These are phyloP conservation scores for Graphilbum fragrans DNA, from an alignment of 2,329 filamentous ascomycete genomes.

Conservation along the genomic window DNA sequence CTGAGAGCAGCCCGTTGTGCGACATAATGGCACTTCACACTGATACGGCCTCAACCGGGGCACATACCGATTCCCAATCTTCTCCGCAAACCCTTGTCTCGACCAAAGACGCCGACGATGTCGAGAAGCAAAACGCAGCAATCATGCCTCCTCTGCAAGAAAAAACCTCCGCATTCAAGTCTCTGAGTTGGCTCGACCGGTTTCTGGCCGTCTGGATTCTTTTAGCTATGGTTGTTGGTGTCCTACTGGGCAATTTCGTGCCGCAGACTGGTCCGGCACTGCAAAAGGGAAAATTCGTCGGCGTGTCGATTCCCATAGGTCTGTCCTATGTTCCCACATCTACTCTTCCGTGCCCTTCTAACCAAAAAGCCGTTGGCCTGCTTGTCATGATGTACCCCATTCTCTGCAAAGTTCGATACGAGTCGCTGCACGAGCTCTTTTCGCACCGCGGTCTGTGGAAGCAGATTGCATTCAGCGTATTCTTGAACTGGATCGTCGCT, in stretches of 20 bases:
- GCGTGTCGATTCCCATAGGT: slow-evolving; percentile 26
- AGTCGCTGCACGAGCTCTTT: slow-evolving; percentile 58
- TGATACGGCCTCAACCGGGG: too few relatives aligned
- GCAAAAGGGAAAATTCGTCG: slow-evolving; percentile 58
- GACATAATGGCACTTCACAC: too few relatives aligned
- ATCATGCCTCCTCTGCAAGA: too few relatives aligned
- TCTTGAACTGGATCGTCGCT: slow-evolving; percentile 74
- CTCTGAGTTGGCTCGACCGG: slow-evolving; percentile 47
- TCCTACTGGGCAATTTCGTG: slow-evolving; percentile 67
- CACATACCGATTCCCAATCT: too few relatives aligned
- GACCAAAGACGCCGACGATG: too few relatives aligned
- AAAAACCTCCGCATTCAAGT: slow-evolving; percentile 39
- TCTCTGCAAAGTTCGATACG: slow-evolving; percentile 73
- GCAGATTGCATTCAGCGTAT: slow-evolving; percentile 64
- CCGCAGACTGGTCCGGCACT: slow-evolving; percentile 47
- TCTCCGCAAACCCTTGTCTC: too few relatives aligned
- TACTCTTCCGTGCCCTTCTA: neutral
- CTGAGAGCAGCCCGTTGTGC: too few relatives aligned
- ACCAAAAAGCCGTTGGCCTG: slow-evolving; percentile 56
- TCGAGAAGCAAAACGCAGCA: too few relatives aligned
- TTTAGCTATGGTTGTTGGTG: slow-evolving; percentile 64
- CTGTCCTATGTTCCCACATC: neutral
- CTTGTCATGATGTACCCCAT: slow-evolving; percentile 95
- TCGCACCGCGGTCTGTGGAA: slow-evolving; percentile 54
- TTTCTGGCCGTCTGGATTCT: slow-evolving; percentile 64